Evolutionary conservation across 2,329 filamentous ascomycete species (phyloP).

Genomic region (Trichophyton simii): DNA sequence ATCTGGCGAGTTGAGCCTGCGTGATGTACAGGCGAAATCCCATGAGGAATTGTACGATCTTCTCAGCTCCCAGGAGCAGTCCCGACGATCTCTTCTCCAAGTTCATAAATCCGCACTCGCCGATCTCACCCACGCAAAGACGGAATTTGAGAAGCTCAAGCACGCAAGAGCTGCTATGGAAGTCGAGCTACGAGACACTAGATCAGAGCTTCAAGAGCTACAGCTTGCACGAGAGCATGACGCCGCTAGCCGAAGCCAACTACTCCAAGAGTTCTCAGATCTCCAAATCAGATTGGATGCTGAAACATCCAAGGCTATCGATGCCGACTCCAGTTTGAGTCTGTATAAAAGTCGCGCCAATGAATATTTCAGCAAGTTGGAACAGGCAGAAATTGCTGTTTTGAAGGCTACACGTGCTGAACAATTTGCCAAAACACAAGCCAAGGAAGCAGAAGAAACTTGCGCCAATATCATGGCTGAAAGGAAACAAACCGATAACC

Average conservation of each 20-base stretch:
- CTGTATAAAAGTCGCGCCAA: conserved; percentile 87
- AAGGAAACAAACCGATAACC: conserved; percentile 74
- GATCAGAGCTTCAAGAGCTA: conserved; percentile 73
- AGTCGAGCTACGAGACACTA: conserved; percentile 73
- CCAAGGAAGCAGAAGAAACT: conserved; percentile 79
- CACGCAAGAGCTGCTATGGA: conserved; percentile 68
- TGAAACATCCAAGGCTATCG: conserved; percentile 70
- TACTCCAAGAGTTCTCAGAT: conserved; percentile 85
- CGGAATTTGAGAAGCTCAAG: conserved; percentile 74
- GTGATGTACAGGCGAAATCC: conserved; percentile 83
- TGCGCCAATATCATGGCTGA: conserved; percentile 85
- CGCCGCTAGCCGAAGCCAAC: conserved; percentile 69
- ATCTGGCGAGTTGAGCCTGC: conserved; percentile 73
- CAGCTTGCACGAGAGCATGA: conserved; percentile 71
- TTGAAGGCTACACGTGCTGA: conserved; percentile 85
- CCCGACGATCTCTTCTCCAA: conserved; percentile 65
- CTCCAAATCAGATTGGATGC: conserved; percentile 85
- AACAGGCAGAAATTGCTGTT: conserved; percentile 91
- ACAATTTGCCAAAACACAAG: conserved; percentile 83
- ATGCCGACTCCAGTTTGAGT: conserved; percentile 70
- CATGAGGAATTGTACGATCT: conserved; percentile 90
- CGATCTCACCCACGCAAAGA: conserved; percentile 76
- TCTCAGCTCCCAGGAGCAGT: conserved; percentile 85
- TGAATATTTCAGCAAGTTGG: conserved; percentile 93
- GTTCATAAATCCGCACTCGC: conserved; percentile 74